Base-by-base conservation (phyloP, 306 rosid species). In the Prunus davidiana region DNA sequence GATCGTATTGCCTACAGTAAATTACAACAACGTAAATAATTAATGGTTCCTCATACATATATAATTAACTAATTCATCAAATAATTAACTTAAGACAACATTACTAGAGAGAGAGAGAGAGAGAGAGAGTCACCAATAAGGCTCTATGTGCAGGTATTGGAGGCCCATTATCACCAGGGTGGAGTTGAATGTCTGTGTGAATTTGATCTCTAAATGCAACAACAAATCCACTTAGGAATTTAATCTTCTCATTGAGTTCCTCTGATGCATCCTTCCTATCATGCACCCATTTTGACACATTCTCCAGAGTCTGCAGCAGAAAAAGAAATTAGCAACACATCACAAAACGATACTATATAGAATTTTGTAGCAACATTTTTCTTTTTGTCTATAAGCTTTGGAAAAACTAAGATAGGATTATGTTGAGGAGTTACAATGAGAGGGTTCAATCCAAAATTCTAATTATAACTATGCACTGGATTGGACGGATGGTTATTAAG, bases 81-180 rank as follows among this genome's bases (percentile, higher is more conserved):
- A 58, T 58, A 13, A 12, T 3, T 22, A 24, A 24, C 3, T n/a
- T 2, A 55, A 55, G 19, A 55, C 19, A 51, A 51, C 56, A 14
- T 51, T 51, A 51, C 20, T 5, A 1, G 0, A 0, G 5, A 22
- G 6, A 34, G 16, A 14, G 9, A 49, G 38, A n/a, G n/a, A n/a
- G n/a, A 4, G 16, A 28, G 57, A 2, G 25, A 78, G 58, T 15
- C 34, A 87, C 92, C 85, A 88, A 14, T n/a, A 88, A 43, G 62
- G 89, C 83, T 78, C 85, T 94, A 77, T 94, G 98, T 8, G 98
- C 86, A 0, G 91, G 84, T 14, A 94, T 75, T 11, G 96, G 77
- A 27, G 89, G 84, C 10, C 90, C 89, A 32, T 78, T 57, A 19
- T 51, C 78, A 45, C 88, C 89, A 0, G 95, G 87, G 41, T 27